phyloP scores from a whole-genome alignment of 352 stramenopile genomes.

The Nothophytophthora sp. region DNA sequence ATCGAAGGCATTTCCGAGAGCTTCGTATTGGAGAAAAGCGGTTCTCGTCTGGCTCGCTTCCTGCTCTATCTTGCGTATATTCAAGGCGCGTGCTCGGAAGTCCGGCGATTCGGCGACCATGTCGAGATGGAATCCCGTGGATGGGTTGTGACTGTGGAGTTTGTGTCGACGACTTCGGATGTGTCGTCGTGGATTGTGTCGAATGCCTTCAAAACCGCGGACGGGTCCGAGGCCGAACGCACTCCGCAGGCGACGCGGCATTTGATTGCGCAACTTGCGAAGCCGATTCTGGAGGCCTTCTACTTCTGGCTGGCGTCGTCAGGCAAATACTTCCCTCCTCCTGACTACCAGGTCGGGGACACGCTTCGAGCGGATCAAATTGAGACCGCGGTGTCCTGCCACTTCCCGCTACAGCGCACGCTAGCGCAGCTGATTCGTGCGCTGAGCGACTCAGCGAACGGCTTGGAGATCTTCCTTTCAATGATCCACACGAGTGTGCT shows the following conservation, averaged over 20 bases:
- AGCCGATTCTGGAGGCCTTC: constrained; percentile 73
- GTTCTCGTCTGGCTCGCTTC: constrained; percentile 55
- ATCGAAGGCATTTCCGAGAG: constrained; percentile 93
- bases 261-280: constrained; percentile 56
- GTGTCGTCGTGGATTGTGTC: constrained; percentile 80
- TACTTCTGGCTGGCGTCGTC: constrained; percentile 81
- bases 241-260: constrained; percentile 23
- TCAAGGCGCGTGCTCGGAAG: constrained; percentile 73
- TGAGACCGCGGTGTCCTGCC: constrained; percentile 68
- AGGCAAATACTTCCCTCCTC: constrained; percentile 76
- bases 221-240: constrained; percentile 15
- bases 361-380: constrained; percentile 57
- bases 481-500: constrained; percentile 40
- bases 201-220: constrained; percentile 69
- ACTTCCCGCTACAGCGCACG: constrained; percentile 80
- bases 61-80: constrained; percentile 77
- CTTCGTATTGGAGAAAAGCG: constrained; percentile 85
- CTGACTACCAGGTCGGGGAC: constrained; percentile 58
- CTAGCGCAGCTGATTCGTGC: constrained; percentile 74
- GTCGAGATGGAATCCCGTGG: constrained; percentile 76
- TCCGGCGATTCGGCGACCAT: constrained; percentile 63
- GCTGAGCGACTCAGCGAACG: constrained; percentile 56
- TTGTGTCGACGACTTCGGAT: constrained; percentile 82
- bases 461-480: constrained; percentile 60
- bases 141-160: constrained; percentile 86